A percentile compares a stretch with the other conserved stretches of the same genome.
phyloP scores from a whole-genome alignment of 169 alveolate genomes.

The Sarcocystis neurona region DNA sequence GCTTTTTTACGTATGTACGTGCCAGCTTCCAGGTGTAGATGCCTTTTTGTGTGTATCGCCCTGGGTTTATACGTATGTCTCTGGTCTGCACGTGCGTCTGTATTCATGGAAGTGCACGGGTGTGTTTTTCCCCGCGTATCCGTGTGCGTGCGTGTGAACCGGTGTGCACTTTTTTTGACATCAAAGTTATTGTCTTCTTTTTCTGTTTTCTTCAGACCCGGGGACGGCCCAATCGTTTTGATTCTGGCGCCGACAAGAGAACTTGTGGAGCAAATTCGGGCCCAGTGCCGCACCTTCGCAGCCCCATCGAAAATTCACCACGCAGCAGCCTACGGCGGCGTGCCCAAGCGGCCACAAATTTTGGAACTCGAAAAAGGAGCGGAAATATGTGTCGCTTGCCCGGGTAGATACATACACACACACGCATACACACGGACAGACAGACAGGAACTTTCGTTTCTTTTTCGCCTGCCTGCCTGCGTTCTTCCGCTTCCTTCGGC shows the following conservation, averaged over 20 bases:
- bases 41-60: too few species aligned
- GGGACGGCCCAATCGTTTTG: slow-evolving; percentile 97
- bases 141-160: too few species aligned
- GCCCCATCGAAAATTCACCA: slow-evolving; percentile 34
- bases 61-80: too few species aligned
- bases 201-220: slow-evolving; percentile 69
- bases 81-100: too few species aligned
- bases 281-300: slow-evolving; percentile 56
- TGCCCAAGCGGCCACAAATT: slow-evolving; percentile 87
- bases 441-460: too few species aligned
- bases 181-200: background rate
- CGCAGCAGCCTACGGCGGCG: slow-evolving; percentile 95
- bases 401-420: too few species aligned
- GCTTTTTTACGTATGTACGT: too few species aligned
- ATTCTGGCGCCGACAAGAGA: slow-evolving; percentile 99
- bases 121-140: too few species aligned
- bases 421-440: too few species aligned
- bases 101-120: too few species aligned
- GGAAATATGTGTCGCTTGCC: slow-evolving; percentile 95
- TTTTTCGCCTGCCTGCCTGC: background rate
- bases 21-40: too few species aligned
- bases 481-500: background rate
- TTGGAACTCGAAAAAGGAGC: slow-evolving; percentile 90
- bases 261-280: slow-evolving; percentile 94
- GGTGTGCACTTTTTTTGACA: too few species aligned